These are phyloP conservation scores for Hemerocallis citrina DNA, from an alignment of 106 monocot genomes.

Conservation along the genomic window DNA sequence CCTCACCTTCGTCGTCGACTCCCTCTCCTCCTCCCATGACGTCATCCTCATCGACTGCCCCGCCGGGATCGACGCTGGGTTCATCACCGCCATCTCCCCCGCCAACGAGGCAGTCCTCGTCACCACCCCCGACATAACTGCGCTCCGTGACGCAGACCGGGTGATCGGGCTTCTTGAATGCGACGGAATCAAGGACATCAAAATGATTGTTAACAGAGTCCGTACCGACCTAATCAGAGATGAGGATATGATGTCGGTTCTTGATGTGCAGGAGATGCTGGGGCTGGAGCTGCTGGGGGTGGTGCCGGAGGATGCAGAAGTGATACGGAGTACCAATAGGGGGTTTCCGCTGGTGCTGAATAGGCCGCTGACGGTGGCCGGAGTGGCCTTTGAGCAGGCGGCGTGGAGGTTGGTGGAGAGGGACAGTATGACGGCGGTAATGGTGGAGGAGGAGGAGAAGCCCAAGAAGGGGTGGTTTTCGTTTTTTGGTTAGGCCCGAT, in stretches of 20 bases:
- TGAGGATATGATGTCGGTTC: conserved; percentile 97
- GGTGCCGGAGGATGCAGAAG: conserved; percentile 90
- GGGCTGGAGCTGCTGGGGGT: conserved; percentile 73
- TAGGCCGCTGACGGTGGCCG: conserved; percentile 61
- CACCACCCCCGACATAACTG: conserved; percentile 91
- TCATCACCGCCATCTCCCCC: conserved; percentile 84
- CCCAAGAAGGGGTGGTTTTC: conserved; percentile 82
- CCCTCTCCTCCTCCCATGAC: conserved; percentile 45
- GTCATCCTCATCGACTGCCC: conserved; percentile 98
- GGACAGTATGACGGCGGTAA: conserved; percentile 89
- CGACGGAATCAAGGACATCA: conserved; percentile 88
- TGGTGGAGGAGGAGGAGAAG: conserved; percentile 83
- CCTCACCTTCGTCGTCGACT: conserved; percentile 16
- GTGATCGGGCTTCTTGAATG: conserved; percentile 90
- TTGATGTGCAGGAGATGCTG: conserved; percentile 97
- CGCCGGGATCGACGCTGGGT: conserved; percentile 90
- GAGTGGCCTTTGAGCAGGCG: conserved; percentile 91
- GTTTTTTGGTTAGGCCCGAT: too few relatives aligned
- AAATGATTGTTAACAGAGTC: conserved; percentile 89
- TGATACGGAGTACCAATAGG: conserved; percentile 89
- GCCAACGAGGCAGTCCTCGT: conserved; percentile 88
- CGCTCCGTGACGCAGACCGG: conserved; percentile 81
- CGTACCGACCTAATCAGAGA: conserved; percentile 70
- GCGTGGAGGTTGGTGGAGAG: conserved; percentile 92
- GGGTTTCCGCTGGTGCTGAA: conserved; percentile 76